These are phyloP conservation scores for Ensete glaucum DNA, from an alignment of 176 grass and related monocot species.

Conservation along the genomic window DNA sequence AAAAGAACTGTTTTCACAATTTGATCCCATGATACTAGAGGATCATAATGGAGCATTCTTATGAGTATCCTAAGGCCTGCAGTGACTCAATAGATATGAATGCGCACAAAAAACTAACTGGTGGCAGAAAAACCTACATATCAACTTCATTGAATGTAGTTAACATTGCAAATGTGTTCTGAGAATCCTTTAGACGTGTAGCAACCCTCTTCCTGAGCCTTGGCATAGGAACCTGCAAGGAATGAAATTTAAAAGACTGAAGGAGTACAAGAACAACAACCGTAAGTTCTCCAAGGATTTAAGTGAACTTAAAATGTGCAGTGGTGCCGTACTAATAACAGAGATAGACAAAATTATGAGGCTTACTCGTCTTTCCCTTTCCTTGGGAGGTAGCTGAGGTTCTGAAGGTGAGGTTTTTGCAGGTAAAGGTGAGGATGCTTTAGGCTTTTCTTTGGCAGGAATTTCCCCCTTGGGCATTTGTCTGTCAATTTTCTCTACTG, in stretches of 20 bases:
- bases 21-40: no score
- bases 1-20: no score
- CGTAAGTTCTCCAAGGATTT: neutral
- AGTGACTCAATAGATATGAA: neutral
- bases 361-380: constrained; percentile 82
- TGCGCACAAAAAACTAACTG: neutral
- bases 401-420: constrained; percentile 61
- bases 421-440: constrained; percentile 20
- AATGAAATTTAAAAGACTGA: neutral
- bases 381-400: constrained; percentile 90
- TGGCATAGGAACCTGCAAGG: constrained; percentile 75
- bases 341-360: neutral
- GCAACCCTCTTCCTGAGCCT: constrained; percentile 94
- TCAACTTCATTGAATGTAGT: constrained; percentile 99
- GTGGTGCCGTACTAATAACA: neutral
- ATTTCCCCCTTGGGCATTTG: constrained; percentile 29
- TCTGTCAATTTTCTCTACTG: constrained; percentile 15
- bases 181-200: constrained; percentile 96
- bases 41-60: no score
- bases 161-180: constrained; percentile 89
- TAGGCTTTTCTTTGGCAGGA: neutral
- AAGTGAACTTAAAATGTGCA: neutral
- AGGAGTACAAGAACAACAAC: neutral
- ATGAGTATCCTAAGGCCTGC: no score
- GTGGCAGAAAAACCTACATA: constrained; percentile 42